phyloP scores from a whole-genome alignment of 1,284 basidiomycete genomes.

The Phellinidium pouzarii region DNA sequence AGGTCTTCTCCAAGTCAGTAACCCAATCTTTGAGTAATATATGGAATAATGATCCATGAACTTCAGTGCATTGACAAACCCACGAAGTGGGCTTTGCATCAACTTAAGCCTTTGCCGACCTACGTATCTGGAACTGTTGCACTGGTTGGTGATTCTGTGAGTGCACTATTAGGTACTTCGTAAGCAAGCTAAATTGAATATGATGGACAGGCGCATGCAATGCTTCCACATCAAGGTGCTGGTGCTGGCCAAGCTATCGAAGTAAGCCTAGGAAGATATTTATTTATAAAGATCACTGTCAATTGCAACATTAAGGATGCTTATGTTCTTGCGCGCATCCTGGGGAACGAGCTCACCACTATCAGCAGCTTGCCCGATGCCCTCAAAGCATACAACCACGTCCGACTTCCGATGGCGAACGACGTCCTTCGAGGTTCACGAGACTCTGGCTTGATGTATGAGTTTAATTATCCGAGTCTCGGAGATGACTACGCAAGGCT shows the following conservation, averaged over 20 bases:
- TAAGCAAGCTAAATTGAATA: background rate
- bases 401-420: conserved; percentile 33
- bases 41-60: background rate
- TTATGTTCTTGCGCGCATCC: conserved; percentile 28
- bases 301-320: conserved; percentile 24
- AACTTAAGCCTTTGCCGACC: conserved; percentile 7
- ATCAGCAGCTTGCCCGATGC: conserved; percentile 23
- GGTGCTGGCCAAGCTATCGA: conserved; percentile 35
- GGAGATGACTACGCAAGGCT: conserved; percentile 29
- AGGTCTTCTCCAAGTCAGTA: conserved; percentile 36
- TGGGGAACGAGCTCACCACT: conserved; percentile 22
- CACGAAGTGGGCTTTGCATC: conserved; percentile 19
- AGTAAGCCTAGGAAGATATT: conserved; percentile 20
- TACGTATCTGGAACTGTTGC: conserved; percentile 16
- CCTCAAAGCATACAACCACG: conserved; percentile 31
- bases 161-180: background rate
- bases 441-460: conserved; percentile 35
- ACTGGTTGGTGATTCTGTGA: conserved; percentile 19
- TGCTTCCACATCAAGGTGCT: conserved; percentile 32
- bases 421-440: conserved; percentile 29
- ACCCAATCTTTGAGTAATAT: background rate
- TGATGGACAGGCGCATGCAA: conserved; percentile 30
- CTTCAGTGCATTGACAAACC: conserved; percentile 19
- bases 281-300: background rate
- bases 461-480: conserved; percentile 30